Evolutionary conservation across 345 rosid genomes (phyloP), one percentile per base, ranked within the genome.

Genomic region (Pistacia integerrima): DNA sequence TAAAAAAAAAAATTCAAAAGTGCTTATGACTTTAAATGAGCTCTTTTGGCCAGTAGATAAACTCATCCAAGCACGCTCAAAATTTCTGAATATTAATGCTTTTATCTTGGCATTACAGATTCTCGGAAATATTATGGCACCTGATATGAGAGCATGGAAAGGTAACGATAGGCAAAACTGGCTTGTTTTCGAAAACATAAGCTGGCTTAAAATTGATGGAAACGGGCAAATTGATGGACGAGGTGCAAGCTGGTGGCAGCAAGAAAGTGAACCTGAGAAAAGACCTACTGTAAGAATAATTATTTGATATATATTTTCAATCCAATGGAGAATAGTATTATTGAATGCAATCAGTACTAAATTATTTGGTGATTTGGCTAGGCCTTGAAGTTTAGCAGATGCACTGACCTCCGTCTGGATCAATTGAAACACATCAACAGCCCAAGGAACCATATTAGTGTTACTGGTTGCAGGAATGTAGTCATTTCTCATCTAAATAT

Each of bases 221-320:
- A 84, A 79, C 8, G 92, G 92, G 0, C 75, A 67, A 12, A 74
- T 89, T 17, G 84, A 90, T 51, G 97, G 91, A 28, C 80, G 63
- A 72, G 94, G 97, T 12, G 77, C 76, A 7, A 17, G 16, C 9
- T 90, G 94, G 94, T 89, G 94, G 94, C 17, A 74, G 3, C 33
- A 44, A 44, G 35, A 18, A 4, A n/a, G 10, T 55, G 2, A 16
- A n/a, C 18, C 4, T 33, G 4, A n/a, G 17, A 14, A 2, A 56
- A 72, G 59, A 59, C 72, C 75, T 49, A 17, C 46, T 18, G 63
- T 73, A 8, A 65, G 55, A 1, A 16, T 3, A 33, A 64, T 41
- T 41, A 41, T 41, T 41, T 41, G 8, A 25, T n/a, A 20, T 41
- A 41, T 41, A 18, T 38, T 22, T 60, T 60, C 64, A 60, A 22